Evolutionary conservation across 1,284 basidiomycete species (phyloP), one percentile per base, ranked within the genome.

Genomic region (Papiliotrema fonsecae): DNA sequence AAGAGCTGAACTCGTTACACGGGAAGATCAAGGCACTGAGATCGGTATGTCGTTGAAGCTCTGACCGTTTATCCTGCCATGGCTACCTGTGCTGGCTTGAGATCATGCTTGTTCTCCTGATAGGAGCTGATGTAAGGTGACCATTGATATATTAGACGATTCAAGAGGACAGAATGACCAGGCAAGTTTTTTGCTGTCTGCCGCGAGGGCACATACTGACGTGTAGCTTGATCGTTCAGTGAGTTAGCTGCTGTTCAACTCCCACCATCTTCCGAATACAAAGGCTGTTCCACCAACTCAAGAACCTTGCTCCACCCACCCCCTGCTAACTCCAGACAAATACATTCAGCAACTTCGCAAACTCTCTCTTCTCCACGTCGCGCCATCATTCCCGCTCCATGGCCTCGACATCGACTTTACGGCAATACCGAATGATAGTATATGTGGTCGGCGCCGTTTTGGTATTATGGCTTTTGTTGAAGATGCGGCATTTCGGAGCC

Each of bases 81-180:
- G 44, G 43, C 31, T 38, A 35, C 14, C 43, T 10, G 7, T 28
- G 36, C 24, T 13, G 36, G 19, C 19, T n/a, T 30, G 32, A 36
- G 10, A 3, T 18, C 30, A 22, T 16, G 13, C 25, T 37, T 45
- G 18, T 46, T 28, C 22, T 19, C 1, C 24, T 10, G 28, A 13
- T 6, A 28, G 24, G 10, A n/a, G 25, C 22, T 34, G 31, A 38
- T 21, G 10, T 25, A 19, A 72, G 70, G 70, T 73, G 19, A 73
- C 70, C 16, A 73, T 73, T 34, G 70, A 73, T 57, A 73, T 73
- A 24, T 58, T 73, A 25, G 68, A 73, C 46, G 70, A 73, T 50
- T 65, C 70, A 24, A 49, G 58, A 13, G 49, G 69, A 42, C 68
- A 70, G 50, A 73, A 73, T 55, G 64, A 71, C 44, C 67, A 69